A percentile compares a stretch with the other conserved stretches of the same genome.
Conservation (phyloP, 768 basidiomycete species). For the Hortiboletus campestris region DNA sequence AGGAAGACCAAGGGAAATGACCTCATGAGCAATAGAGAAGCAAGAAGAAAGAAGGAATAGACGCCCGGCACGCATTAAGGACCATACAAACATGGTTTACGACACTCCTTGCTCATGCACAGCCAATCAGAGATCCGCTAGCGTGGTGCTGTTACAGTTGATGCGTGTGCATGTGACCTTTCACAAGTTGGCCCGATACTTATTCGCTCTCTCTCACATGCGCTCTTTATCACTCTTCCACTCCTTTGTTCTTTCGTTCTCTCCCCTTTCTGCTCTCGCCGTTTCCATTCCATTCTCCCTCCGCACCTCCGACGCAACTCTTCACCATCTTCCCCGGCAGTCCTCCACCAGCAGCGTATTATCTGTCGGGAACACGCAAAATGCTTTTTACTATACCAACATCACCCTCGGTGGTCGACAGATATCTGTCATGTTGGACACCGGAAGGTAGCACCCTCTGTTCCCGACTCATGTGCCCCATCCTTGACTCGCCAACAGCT, state of each 20-base stretch:
- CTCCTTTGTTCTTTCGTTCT: conserved; percentile 22
- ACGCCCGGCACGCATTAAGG: no score
- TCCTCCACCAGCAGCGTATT: conserved; percentile 30
- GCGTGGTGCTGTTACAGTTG: no score
- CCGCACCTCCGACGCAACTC: conserved; percentile 7
- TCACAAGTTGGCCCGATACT: no score
- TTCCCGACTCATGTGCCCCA: background rate
- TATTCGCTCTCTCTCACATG: conserved; percentile 10
- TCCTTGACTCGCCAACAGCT: conserved; percentile 39
- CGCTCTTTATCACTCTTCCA: conserved; percentile 20
- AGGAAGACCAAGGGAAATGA: no score
- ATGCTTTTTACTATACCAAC: conserved; percentile 71
- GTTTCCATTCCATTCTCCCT: conserved; percentile 33
- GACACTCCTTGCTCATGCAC: no score
- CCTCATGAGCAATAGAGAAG: no score
- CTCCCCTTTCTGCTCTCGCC: conserved; percentile 24
- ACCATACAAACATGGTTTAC: no score
- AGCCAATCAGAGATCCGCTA: no score
- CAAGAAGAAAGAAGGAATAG: no score
- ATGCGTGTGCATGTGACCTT: no score
- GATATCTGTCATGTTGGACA: conserved; percentile 67
- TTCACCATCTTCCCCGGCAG: conserved; percentile 17
- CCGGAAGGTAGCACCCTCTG: conserved; percentile 57
- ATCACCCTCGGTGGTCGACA: conserved; percentile 61
- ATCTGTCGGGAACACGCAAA: conserved; percentile 61